Base-by-base conservation (phyloP, 2,329 filamentous ascomycete species). In the Camillea tinctor region DNA sequence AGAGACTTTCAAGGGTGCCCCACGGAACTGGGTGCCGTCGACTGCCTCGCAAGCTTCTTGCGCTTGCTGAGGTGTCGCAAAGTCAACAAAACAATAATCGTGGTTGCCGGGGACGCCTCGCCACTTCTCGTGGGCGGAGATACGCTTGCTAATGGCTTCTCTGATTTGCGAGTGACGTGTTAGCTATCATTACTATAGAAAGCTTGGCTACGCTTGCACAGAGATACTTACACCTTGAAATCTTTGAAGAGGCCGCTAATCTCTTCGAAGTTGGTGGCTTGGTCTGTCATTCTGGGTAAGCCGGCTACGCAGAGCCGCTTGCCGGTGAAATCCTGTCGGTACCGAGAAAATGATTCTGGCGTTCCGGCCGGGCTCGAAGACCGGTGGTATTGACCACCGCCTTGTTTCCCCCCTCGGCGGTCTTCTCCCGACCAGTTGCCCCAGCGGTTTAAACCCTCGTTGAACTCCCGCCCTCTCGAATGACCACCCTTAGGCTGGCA, bases 41-140 rank as follows among this genome's bases (percentile, higher is more conserved):
- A 85, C 61, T 1, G 74, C 74, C 7, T 76, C 68, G 60, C 84
- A 77, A 21, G 85, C 86, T 9, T 73, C 73, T 36, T 79, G 72
- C 0, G 84, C 84, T 62, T 88, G 82, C 56, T 85, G 80, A 0
- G 75, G 70, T 5, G 79, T 83, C 53, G 75, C 76, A 58, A 89
- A 81, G 66, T 89, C 86, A n/a, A 89, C 84, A 60, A 89, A 89
- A 66, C 85, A 84, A 72, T 86, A 89, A 73, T 88, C 83, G 68
- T 86, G 80, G 63, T 84, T 81, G 26, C 84, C 84, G 0, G 79
- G 75, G 49, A 78, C 76, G n/a, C 76, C 72, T 23, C 75, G 77
- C 60, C 80, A 88, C 68, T 74, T 84, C 68, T 76, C 85, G 70
- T 79, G 86, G 63, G 81, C 85, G 52, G 80, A 88, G 77, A 84